Conservation (phyloP, 2,329 filamentous ascomycete species). For the Aspergillus fructus region DNA sequence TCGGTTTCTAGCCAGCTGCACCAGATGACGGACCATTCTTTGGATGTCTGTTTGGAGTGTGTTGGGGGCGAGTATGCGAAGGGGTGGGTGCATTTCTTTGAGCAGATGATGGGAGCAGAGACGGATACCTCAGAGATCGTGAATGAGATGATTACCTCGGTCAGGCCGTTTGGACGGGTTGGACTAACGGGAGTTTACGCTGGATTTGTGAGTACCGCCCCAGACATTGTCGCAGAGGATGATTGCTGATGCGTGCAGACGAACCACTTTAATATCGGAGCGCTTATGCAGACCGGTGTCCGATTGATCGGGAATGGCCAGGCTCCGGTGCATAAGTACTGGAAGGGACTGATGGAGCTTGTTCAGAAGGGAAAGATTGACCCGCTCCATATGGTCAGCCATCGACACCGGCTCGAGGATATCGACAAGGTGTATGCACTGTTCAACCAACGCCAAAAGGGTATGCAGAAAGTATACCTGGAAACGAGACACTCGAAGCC, state of each 20-base stretch:
- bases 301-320: constrained; percentile 70
- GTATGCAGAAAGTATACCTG: constrained; percentile 80
- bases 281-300: constrained; percentile 83
- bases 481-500: constrained; percentile 59
- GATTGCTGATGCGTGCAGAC: constrained; percentile 48
- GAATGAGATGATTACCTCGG: constrained; percentile 9
- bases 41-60: constrained; percentile 55
- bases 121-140: constrained; percentile 6
- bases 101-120: constrained; percentile 6
- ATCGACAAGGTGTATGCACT: constrained; percentile 64
- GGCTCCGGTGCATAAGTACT: constrained; percentile 78
- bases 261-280: constrained; percentile 80
- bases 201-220: constrained; percentile 51
- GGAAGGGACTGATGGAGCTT: constrained; percentile 70
- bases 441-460: constrained; percentile 54
- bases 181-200: constrained; percentile 57
- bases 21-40: constrained; percentile 70
- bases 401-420: constrained; percentile 73
- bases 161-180: constrained; percentile 6
- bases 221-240: not conserved
- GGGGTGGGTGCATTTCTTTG: constrained; percentile 6
- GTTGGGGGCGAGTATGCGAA: constrained; percentile 4
- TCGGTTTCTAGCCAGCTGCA: constrained; percentile 72
- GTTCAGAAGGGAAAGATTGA: constrained; percentile 70
- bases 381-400: constrained; percentile 76